These are phyloP conservation scores for Ganoderma multipileum DNA, from an alignment of 1,284 basidiomycete species.

Conservation along the genomic window DNA sequence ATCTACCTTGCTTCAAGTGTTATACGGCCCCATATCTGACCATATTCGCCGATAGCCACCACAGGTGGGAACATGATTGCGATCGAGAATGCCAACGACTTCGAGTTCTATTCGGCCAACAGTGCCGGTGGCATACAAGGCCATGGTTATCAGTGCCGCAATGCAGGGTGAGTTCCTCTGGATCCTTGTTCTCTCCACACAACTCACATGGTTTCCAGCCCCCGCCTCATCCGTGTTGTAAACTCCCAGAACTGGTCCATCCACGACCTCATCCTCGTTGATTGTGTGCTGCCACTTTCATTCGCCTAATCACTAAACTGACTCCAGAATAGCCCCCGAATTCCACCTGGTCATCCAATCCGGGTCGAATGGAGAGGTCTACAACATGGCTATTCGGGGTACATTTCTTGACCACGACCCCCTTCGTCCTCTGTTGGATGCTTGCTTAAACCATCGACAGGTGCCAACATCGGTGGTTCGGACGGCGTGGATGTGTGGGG, in stretches of 20 bases:
- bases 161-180: no score
- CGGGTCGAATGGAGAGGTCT: conserved; percentile 44
- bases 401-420: no score
- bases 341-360: conserved; percentile 45
- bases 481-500: conserved; percentile 47
- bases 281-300: conserved; percentile 37
- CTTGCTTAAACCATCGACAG: background rate
- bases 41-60: no score
- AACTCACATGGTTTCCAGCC: no score
- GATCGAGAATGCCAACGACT: conserved; percentile 43
- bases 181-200: no score
- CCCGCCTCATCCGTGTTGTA: conserved; percentile 43
- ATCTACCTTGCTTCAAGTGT: no score
- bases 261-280: conserved; percentile 46
- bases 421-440: background rate
- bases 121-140: conserved; percentile 45
- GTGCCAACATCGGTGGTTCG: conserved; percentile 43
- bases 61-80: conserved; percentile 43
- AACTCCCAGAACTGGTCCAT: conserved; percentile 43
- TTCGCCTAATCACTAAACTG: background rate
- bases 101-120: conserved; percentile 46
- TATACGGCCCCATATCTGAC: background rate
- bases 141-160: conserved; percentile 42
- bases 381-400: conserved; percentile 46
- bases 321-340: conserved; percentile 38